Evolutionary conservation across 2,329 filamentous ascomycete genomes (phyloP), one percentile per base, ranked within the genome.

Genomic region (Fusarium buxicola): DNA sequence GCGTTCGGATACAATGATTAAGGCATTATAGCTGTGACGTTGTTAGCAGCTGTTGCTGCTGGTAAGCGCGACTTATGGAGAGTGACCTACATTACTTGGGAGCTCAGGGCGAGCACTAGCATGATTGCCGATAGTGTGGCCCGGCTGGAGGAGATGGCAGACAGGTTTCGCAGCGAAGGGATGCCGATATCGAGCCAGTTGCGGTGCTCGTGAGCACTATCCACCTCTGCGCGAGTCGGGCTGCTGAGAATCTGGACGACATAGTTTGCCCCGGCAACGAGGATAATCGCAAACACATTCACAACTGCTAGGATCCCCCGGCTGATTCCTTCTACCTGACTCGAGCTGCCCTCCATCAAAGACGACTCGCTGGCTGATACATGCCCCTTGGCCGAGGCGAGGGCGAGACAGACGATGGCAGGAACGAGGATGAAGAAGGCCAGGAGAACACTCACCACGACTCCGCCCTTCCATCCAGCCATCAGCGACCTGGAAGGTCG

Each of bases 111-210:
- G 54, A 76, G 69, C 24, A 78, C 45, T 40, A 84, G 69, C 30
- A 82, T 66, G 34, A 77, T 58, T 31, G 72, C 66, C 32, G 78
- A 78, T 50, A 84, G 52, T 12, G 76, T 38, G 18, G 75, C 74
- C 53, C 82, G 73, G 12, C 74, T 72, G n/a, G 69, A 70, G 13
- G 79, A 78, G 49, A 85, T 79, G 48, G 77, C 70, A 11, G 62
- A 51, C 3, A 84, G 70, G 62, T 86, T 86, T 44, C 82, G 77
- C 25, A 84, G 46, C 10, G 83, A 84, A 7, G 83, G 81, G 15
- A 85, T 75, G 7, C 84, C 84, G 25, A 86, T 81, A 58, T 86
- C 82, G 46, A 86, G 70, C 83, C 82, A 85, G 39, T 68, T 73
- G 62, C 74, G 76, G 30, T 71, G 73, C 10, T 72, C 73, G 61